Evolutionary conservation across 1,284 basidiomycete species (phyloP).

Genomic region (Fistulinella cinereoalba): DNA sequence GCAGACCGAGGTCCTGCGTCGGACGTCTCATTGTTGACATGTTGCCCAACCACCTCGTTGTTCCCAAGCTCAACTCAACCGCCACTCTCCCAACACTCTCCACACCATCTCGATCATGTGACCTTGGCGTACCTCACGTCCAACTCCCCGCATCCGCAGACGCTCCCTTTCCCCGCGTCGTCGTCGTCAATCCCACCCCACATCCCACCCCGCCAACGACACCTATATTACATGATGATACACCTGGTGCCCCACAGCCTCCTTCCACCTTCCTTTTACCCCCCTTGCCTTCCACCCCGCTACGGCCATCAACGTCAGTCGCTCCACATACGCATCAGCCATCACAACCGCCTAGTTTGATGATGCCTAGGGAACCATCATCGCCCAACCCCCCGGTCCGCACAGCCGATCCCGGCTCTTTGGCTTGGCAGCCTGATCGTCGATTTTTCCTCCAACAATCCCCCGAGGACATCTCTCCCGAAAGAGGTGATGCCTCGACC

Average conservation of each 20-base stretch:
- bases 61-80: slow-evolving; percentile 18
- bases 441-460: slow-evolving; percentile 46
- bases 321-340: background rate
- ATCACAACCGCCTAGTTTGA: slow-evolving; percentile 1
- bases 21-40: slow-evolving; percentile 60
- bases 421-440: slow-evolving; percentile 32
- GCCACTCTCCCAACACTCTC: slow-evolving; percentile 1
- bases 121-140: slow-evolving; percentile 21
- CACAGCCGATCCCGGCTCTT: slow-evolving; percentile 22
- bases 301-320: slow-evolving; percentile 8
- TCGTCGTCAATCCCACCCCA: slow-evolving; percentile 54
- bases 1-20: slow-evolving; percentile 36
- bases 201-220: slow-evolving; percentile 58
- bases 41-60: slow-evolving; percentile 36
- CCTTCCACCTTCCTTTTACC: slow-evolving; percentile 33
- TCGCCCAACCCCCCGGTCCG: slow-evolving; percentile 10
- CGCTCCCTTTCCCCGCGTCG: slow-evolving; percentile 43
- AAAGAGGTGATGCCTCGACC: slow-evolving; percentile 30
- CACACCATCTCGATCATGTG: slow-evolving; percentile 6
- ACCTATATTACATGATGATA: slow-evolving; percentile 33
- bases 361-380: slow-evolving; percentile 1
- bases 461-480: slow-evolving; percentile 39
- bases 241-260: slow-evolving; percentile 18
- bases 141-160: slow-evolving; percentile 20
- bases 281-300: slow-evolving; percentile 24